These are phyloP conservation scores for Hura crepitans DNA, from an alignment of 441 rosid species.

Conservation along the genomic window DNA sequence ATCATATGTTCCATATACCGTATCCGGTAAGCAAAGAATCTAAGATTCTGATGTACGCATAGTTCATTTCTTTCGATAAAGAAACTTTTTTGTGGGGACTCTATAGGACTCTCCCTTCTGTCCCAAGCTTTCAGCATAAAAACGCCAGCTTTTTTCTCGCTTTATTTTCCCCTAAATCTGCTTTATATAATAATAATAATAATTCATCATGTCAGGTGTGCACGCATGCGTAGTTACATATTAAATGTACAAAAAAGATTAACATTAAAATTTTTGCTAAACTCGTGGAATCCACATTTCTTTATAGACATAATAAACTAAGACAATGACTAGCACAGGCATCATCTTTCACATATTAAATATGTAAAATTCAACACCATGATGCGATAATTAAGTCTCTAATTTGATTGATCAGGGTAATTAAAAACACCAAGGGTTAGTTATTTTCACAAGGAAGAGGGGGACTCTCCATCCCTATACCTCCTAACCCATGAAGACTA, in stretches of 20 bases:
- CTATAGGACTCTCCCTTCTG: not conserved
- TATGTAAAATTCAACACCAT: conserved; percentile 7
- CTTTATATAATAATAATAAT: not conserved
- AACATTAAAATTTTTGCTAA: not conserved
- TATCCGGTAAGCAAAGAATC: too few relatives aligned
- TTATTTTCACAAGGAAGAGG: too few relatives aligned
- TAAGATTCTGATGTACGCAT: too few relatives aligned
- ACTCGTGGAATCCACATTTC: conserved; percentile 17
- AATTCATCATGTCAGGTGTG: not conserved
- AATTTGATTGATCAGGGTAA: conserved; percentile 6
- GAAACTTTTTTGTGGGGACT: not conserved
- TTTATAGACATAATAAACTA: conserved; percentile 12
- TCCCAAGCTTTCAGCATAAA: conserved; percentile 3
- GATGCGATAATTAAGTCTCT: conserved; percentile 6
- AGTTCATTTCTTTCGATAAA: not conserved
- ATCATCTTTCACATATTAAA: conserved; percentile 27
- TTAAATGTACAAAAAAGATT: not conserved
- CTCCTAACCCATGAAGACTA: too few relatives aligned
- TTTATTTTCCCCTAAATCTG: not conserved
- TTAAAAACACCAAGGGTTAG: too few relatives aligned
- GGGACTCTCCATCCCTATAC: too few relatives aligned
- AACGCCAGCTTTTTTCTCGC: not conserved
- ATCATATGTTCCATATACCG: too few relatives aligned
- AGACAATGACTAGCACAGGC: conserved; percentile 28
- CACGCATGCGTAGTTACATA: conserved; percentile 3